These are phyloP conservation scores for Senecio squalidus DNA, from an alignment of 140 eudicot genomes.

Conservation along the genomic window DNA sequence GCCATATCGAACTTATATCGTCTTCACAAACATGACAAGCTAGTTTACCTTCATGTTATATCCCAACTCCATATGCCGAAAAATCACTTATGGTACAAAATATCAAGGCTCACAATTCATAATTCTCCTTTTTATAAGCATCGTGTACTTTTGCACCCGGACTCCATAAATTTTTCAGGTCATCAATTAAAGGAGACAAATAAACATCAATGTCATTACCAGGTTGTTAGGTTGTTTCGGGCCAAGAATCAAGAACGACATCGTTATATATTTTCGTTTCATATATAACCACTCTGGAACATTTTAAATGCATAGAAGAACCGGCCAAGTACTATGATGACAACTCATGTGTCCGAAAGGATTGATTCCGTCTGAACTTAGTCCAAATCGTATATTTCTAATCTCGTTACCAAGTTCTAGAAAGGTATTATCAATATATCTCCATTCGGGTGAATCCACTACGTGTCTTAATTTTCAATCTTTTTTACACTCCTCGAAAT, in stretches of 20 bases:
- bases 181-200: neutral
- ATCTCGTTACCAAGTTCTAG: neutral
- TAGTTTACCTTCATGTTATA: neutral
- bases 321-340: slow-evolving; percentile 1
- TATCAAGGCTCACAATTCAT: neutral
- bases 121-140: neutral
- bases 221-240: neutral
- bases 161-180: neutral
- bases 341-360: slow-evolving; percentile 4
- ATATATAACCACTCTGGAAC: neutral
- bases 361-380: slow-evolving; percentile 7
- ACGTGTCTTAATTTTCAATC: neutral
- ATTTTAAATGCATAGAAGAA: slow-evolving; percentile 6
- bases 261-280: neutral
- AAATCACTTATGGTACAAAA: slow-evolving; percentile 3
- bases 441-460: neutral
- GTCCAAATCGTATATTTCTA: neutral
- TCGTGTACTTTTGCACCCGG: neutral
- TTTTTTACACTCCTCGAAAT: neutral
- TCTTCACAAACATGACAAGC: slow-evolving; percentile 2
- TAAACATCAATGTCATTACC: too few species aligned
- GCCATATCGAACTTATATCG: neutral
- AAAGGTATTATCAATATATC: neutral
- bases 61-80: neutral
- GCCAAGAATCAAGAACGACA: neutral